These are phyloP conservation scores for Olyra latifolia DNA, from an alignment of 176 grass and related monocot species.

Conservation along the genomic window DNA sequence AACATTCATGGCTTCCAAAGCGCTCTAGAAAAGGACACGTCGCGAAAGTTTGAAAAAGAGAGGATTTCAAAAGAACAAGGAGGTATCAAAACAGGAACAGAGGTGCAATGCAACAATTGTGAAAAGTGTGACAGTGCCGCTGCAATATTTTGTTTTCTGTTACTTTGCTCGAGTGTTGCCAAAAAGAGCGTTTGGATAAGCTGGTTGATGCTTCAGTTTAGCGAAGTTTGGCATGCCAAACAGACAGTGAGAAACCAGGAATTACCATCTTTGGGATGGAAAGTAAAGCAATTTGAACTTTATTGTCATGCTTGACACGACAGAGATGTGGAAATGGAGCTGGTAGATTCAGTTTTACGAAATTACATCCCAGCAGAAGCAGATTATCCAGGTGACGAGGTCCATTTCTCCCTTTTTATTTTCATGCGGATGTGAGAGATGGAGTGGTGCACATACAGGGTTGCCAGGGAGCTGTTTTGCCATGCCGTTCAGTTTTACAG, in stretches of 20 bases:
- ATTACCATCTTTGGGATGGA: background rate
- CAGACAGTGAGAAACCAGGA: background rate
- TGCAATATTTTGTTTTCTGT: background rate
- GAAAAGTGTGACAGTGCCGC: background rate
- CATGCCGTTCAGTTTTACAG: constrained; percentile 29
- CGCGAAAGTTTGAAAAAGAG: background rate
- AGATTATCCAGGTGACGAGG: background rate
- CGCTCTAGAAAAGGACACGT: background rate
- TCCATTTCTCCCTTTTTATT: background rate
- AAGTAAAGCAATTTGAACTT: background rate
- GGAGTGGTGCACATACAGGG: background rate
- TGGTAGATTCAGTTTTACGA: background rate
- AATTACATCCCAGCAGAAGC: background rate
- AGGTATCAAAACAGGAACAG: background rate
- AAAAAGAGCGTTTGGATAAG: background rate
- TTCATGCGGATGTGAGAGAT: background rate
- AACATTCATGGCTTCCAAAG: constrained; percentile 19
- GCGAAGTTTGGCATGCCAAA: background rate
- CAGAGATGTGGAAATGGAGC: background rate
- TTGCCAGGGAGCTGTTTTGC: background rate
- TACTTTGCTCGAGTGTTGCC: background rate
- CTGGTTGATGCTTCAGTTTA: background rate
- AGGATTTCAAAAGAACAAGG: background rate
- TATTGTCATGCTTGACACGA: background rate
- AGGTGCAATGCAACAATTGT: background rate